Conservation (phyloP, 2,329 filamentous ascomycete genomes). For the Intubia oerlemansii region DNA sequence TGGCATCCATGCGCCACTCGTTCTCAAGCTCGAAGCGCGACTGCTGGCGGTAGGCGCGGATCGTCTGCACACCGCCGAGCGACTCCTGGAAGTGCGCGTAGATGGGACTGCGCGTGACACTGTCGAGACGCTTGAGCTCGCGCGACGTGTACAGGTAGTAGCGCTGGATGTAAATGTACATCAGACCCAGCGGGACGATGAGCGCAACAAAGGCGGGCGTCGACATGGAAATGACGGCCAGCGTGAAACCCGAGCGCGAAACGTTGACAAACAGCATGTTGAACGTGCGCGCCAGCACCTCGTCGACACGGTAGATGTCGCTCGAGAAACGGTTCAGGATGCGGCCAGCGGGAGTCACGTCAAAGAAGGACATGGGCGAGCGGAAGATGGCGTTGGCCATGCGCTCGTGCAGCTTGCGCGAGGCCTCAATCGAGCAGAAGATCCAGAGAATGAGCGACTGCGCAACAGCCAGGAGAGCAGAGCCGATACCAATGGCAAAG, state of each 20-base stretch:
- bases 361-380: conserved; percentile 97
- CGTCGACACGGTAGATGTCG: conserved; percentile 66
- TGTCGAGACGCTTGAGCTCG: conserved; percentile 89
- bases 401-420: conserved; percentile 83
- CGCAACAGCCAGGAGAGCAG: conserved; percentile 63
- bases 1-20: conserved; percentile 91
- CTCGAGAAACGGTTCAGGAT: conserved; percentile 94
- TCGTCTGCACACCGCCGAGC: conserved; percentile 80
- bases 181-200: conserved; percentile 56
- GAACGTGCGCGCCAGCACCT: conserved; percentile 88
- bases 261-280: conserved; percentile 83
- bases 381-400: conserved; percentile 97
- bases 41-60: conserved; percentile 83
- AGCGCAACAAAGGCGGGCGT: conserved; percentile 64
- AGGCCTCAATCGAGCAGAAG: conserved; percentile 98
- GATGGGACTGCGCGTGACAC: conserved; percentile 84
- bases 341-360: conserved; percentile 87
- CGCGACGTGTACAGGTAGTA: conserved; percentile 94
- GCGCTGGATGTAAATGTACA: conserved; percentile 86
- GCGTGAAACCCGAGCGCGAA: conserved; percentile 58
- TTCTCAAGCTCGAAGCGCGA: conserved; percentile 78
- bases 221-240: conserved; percentile 62
- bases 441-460: conserved; percentile 97
- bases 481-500: conserved; percentile 81
- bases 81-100: conserved; percentile 98